Evolutionary conservation across 306 rosid genomes (phyloP), one percentile per base, ranked within the genome.

Genomic region (Rubus idaeus): DNA sequence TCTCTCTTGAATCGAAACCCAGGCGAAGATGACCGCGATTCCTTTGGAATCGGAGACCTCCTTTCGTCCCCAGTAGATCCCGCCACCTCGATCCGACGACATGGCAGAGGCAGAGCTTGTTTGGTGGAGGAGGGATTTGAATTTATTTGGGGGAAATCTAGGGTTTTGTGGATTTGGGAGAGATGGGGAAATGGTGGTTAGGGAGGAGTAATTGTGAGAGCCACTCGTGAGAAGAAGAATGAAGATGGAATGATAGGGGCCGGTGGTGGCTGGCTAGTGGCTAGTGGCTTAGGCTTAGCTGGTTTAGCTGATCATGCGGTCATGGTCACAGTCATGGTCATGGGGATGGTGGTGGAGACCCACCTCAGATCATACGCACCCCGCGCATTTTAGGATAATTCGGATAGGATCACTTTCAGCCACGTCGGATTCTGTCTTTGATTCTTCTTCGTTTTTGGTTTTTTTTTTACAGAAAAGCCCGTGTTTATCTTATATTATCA

Each of bases 21-120:
- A 95, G 85, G 97, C 83, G 68, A 92, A 95, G 45, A 92, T 80
- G 63, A 92, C 96, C 41, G 81, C 97, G 72, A 95, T 84, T 63
- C 99, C 98, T 87, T 81, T 88, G 75, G 83, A 88, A 75, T 69
- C 87, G 52, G 80, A 39, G 37, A 58, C 82, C 37, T 85, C 92
- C 79, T 87, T 95, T 55, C 96, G 84, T 51, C 90, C 97, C 98
- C 99, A 95, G 45, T 87, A 87, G 60, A 92, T 85, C 42, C 81
- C 74, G 6, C 83, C 82, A 21, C 78, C 89, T 21, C 83, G 87
- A 45, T 77, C 82, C 4, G 70, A 68, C 73, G 52, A 79, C 99
- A 92, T 95, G 75, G 82, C 84, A 82, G 50, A 57, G 57, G 2
- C 57, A 82, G 50, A 57, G 57, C 0, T 20, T 4, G 55, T 50